Conservation (phyloP, 345 rosid genomes). For the Citrus reticulata region DNA sequence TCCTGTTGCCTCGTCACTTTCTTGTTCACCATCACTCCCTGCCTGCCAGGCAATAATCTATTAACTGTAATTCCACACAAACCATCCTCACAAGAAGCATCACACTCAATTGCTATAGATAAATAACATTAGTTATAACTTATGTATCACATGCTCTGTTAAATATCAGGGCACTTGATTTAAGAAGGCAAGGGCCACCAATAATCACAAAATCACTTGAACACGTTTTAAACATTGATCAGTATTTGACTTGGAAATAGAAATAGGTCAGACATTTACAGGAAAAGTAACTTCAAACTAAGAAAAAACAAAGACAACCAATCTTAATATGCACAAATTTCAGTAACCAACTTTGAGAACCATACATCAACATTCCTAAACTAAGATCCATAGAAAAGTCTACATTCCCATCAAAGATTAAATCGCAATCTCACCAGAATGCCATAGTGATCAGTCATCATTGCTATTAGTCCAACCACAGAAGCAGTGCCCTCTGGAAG, state of each 20-base stretch:
- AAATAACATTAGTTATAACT: neutral
- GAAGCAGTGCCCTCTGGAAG: slow-evolving; percentile 89
- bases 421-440: slow-evolving; percentile 45
- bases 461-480: slow-evolving; percentile 73
- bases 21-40: slow-evolving; percentile 76
- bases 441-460: slow-evolving; percentile 87
- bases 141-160: neutral
- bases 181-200: neutral
- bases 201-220: neutral
- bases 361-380: neutral
- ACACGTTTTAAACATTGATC: neutral
- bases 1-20: slow-evolving; percentile 41
- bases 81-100: neutral
- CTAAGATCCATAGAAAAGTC: slow-evolving; percentile 3
- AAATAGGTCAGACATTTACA: neutral
- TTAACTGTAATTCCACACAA: slow-evolving; percentile 16
- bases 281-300: neutral
- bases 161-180: neutral
- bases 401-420: neutral
- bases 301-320: too few species aligned
- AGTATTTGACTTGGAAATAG: neutral
- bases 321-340: neutral
- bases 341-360: neutral
- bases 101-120: neutral
- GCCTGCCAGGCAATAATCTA: slow-evolving; percentile 41